Base-by-base conservation (phyloP, 768 basidiomycete species). In the Holtermannia corniformis region DNA sequence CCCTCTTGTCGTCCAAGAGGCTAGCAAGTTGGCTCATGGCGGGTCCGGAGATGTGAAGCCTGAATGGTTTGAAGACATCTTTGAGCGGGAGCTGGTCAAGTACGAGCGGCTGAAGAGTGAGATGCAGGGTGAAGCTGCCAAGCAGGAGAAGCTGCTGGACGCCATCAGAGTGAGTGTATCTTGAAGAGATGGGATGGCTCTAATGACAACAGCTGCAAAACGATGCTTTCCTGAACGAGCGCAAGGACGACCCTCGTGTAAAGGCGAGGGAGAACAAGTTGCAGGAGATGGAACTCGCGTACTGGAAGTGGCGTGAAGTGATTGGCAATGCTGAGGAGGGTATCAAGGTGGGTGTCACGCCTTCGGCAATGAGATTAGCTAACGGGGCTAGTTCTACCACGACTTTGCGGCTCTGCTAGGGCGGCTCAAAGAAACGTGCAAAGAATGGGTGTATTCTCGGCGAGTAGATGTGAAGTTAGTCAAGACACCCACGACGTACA, bases 231-330 rank as follows among this genome's bases (percentile, higher is more conserved):
- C 61, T 93, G 13, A 75, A 81, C 28, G 86, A 86, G 3, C 78
- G 90, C 21, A 81, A 78, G 68, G 85, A 86, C 12, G 89, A 92
- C 63, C 79, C 83, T 1, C 74, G 77, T 11, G 77, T 90, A 14
- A 87, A 86, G 62, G 83, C 83, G 44, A 79, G 95, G 14, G 89
- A 93, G 72, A 76, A 79, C 54, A 86, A 83, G 0, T 72, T 97
- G 23, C 87, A 88, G 65, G 80, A 81, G 12, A 80, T 93, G 41
- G 88, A 93, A 58, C 71, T 84, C 11, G 87, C 91, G 0, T 86
- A 86, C 72, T 83, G 83, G 73, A 89, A 88, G 64, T 95, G 90
- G 71, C 77, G 79, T 50, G 92, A 96, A 67, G 85, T 95, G 13
- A 77, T 76, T 1, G 79, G 80, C 47, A 91, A 97, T 71, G 75